phyloP scores from a whole-genome alignment of 768 basidiomycete genomes.

The Collybia nuda region DNA sequence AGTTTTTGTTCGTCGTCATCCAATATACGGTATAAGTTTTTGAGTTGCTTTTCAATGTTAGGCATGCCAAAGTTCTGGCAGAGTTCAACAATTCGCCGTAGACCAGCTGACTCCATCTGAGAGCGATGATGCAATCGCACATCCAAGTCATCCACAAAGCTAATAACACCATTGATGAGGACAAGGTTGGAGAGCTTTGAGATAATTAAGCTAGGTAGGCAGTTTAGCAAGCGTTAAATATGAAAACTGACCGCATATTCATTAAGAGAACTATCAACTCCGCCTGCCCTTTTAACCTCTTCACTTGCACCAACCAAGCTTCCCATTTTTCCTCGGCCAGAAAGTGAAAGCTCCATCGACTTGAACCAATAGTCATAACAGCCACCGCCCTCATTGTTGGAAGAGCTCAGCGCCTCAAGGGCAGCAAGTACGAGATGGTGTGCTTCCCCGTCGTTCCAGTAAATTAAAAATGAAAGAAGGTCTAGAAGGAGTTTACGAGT shows the following conservation, averaged over 20 bases:
- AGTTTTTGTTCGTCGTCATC: slow-evolving; percentile 76
- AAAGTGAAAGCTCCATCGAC: slow-evolving; percentile 69
- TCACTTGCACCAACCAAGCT: slow-evolving; percentile 94
- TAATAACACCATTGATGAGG: slow-evolving; percentile 69
- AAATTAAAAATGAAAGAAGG: slow-evolving; percentile 71
- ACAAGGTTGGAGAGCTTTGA: slow-evolving; percentile 69
- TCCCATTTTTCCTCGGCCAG: slow-evolving; percentile 92
- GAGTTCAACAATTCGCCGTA: slow-evolving; percentile 69
- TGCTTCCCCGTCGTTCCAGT: slow-evolving; percentile 60
- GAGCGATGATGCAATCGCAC: slow-evolving; percentile 83
- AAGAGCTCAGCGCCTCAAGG: slow-evolving; percentile 68
- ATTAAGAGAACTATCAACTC: slow-evolving; percentile 66
- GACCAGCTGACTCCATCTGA: slow-evolving; percentile 87
- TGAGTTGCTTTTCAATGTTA: slow-evolving; percentile 65
- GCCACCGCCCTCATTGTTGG: slow-evolving; percentile 59
- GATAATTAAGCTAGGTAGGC: neutral
- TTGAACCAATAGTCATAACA: slow-evolving; percentile 91
- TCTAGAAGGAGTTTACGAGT: slow-evolving; percentile 81
- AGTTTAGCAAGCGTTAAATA: slow-evolving; percentile 2
- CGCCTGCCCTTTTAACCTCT: slow-evolving; percentile 71
- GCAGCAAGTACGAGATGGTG: slow-evolving; percentile 72
- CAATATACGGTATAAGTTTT: slow-evolving; percentile 55
- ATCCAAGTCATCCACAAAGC: slow-evolving; percentile 72
- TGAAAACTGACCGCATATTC: slow-evolving; percentile 77
- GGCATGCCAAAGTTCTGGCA: slow-evolving; percentile 66